These are phyloP conservation scores for Usnea hakonensis DNA, from an alignment of 495 filamentous ascomycete species.

Conservation along the genomic window DNA sequence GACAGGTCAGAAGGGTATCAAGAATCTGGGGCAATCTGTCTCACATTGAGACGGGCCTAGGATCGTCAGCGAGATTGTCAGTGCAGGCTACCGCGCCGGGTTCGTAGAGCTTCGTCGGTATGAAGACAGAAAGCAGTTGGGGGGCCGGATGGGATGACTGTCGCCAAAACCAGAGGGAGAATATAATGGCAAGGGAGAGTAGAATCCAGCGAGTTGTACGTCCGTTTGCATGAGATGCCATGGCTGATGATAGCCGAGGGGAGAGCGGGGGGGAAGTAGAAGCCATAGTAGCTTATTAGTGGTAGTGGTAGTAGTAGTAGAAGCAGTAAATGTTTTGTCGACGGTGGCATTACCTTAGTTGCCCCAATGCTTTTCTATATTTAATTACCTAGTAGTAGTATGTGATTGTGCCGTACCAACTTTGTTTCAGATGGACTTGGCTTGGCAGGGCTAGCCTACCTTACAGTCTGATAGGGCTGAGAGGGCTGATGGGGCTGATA, in stretches of 20 bases:
- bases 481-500: too few species aligned
- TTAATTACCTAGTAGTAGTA: too few species aligned
- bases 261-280: neutral
- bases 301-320: too few species aligned
- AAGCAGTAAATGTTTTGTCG: too few species aligned
- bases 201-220: slow-evolving; percentile 1
- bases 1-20: neutral
- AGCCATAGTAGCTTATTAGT: neutral
- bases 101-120: slow-evolving; percentile 14
- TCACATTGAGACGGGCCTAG: neutral
- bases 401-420: too few species aligned
- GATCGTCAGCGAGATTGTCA: neutral
- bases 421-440: too few species aligned
- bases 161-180: slow-evolving; percentile 11
- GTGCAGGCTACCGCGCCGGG: slow-evolving; percentile 9
- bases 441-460: too few species aligned
- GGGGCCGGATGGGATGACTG: neutral
- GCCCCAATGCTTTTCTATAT: too few species aligned
- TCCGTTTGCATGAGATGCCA: neutral
- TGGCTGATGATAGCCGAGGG: neutral
- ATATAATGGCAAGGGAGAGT: neutral
- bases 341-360: too few species aligned
- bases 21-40: neutral
- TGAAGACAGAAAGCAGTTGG: neutral
- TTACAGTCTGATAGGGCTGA: too few species aligned